Conservation (phyloP, 2,329 filamentous ascomycete species). For the Trichophyton mentagrophytes region DNA sequence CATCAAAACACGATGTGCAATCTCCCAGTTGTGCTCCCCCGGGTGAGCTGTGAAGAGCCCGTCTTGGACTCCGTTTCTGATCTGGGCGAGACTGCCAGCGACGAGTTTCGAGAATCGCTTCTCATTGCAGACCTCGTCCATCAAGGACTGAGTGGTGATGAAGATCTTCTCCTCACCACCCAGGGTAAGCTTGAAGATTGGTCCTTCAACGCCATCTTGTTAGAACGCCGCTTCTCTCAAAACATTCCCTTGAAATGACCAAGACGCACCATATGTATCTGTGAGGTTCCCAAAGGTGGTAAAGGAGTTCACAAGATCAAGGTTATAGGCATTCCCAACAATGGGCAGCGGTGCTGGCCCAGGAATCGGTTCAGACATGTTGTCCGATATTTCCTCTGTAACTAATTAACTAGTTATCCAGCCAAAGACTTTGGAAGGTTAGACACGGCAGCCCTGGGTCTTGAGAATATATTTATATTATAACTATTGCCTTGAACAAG, state of each 20-base stretch:
- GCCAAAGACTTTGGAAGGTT: background rate
- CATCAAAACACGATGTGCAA: conserved; percentile 2
- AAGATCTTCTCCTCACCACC: background rate
- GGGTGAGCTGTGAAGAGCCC: background rate
- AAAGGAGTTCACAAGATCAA: background rate
- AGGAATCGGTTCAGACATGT: conserved; percentile 1
- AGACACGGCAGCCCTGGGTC: background rate
- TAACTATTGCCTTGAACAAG: background rate
- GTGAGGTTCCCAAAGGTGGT: background rate
- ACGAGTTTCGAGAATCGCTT: conserved; percentile 1
- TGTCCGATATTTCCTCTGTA: background rate
- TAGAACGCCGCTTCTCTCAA: background rate
- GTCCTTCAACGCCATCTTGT: background rate
- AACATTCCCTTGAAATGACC: background rate
- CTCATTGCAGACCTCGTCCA: conserved; percentile 1
- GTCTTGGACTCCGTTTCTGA: background rate
- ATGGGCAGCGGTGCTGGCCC: background rate
- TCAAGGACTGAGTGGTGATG: background rate
- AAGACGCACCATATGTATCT: background rate
- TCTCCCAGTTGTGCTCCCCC: conserved; percentile 2
- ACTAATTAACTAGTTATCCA: too few species aligned
- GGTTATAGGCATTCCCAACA: background rate
- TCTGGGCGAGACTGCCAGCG: background rate
- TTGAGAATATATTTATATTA: background rate
- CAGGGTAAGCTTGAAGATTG: background rate